Conservation (phyloP, 495 filamentous ascomycete species). For the Aspergillus biplanus region DNA sequence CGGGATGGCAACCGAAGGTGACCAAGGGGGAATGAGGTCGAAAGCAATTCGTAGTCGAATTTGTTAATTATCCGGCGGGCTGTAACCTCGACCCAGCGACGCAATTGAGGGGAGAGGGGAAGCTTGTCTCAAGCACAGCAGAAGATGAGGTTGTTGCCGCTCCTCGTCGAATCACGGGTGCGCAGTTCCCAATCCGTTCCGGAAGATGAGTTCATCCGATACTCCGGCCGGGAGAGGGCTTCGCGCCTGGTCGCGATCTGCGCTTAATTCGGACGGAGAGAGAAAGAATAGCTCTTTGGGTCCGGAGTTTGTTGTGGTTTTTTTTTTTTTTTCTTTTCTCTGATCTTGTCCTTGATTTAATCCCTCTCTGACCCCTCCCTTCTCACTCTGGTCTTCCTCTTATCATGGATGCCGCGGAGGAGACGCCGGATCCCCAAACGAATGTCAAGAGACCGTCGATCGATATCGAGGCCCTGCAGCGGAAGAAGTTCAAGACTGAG, state of each 20-base stretch:
- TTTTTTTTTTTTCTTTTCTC: constrained; percentile 28
- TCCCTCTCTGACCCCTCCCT: not conserved
- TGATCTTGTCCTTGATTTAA: not conserved
- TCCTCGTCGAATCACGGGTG: constrained; percentile 43
- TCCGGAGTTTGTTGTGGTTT: constrained; percentile 23
- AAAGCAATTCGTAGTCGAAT: not conserved
- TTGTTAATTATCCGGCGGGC: constrained; percentile 6
- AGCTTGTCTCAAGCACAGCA: constrained; percentile 11
- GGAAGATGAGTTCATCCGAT: constrained; percentile 33
- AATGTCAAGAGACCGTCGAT: constrained; percentile 31
- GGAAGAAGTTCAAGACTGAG: constrained; percentile 79
- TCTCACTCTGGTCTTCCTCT: constrained; percentile 10
- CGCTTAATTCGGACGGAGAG: not conserved
- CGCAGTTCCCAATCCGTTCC: constrained; percentile 42
- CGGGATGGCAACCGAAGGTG: not conserved
- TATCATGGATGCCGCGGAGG: constrained; percentile 51
- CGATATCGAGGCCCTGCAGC: constrained; percentile 46
- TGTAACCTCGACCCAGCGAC: constrained; percentile 17
- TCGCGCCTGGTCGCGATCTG: constrained; percentile 12
- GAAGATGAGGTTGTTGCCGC: constrained; percentile 32
- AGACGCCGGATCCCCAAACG: constrained; percentile 34
- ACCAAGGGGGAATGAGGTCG: not conserved
- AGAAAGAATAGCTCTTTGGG: not conserved
- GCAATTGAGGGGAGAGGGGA: constrained; percentile 3
- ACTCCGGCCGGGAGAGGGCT: not conserved